Conservation (phyloP, 305 asterid species). For the Solanum chacoense region DNA sequence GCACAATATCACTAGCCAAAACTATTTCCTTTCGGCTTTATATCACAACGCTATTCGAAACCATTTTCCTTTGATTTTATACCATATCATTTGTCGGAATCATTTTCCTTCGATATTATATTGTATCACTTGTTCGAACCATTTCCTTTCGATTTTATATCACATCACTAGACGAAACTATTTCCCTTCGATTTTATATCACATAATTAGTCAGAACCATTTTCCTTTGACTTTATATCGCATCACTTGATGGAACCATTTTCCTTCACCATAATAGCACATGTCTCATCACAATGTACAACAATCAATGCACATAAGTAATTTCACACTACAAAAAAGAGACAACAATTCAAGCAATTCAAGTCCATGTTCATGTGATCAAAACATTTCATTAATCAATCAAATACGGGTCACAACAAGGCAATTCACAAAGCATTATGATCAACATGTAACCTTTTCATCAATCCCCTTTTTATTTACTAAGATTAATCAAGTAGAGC, state of each 20-base stretch:
- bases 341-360: background rate
- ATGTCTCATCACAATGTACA: background rate
- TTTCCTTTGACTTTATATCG: background rate
- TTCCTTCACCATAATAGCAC: background rate
- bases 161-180: too few species aligned
- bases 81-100: background rate
- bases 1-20: background rate
- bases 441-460: background rate
- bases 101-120: background rate
- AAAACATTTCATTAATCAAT: background rate
- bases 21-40: background rate
- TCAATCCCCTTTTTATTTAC: too few species aligned
- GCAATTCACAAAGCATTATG: background rate
- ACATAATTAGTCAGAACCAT: background rate
- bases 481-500: background rate
- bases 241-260: background rate
- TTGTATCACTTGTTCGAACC: background rate
- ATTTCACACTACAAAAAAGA: background rate
- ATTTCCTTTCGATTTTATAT: background rate
- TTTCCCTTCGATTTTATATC: background rate
- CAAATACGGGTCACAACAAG: background rate
- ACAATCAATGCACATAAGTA: background rate
- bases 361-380: background rate
- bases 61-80: background rate
- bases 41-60: background rate